Evolutionary conservation across 495 filamentous ascomycete species (phyloP), one percentile per base, ranked within the genome.

Genomic region (Aspergillus homomorphus): DNA sequence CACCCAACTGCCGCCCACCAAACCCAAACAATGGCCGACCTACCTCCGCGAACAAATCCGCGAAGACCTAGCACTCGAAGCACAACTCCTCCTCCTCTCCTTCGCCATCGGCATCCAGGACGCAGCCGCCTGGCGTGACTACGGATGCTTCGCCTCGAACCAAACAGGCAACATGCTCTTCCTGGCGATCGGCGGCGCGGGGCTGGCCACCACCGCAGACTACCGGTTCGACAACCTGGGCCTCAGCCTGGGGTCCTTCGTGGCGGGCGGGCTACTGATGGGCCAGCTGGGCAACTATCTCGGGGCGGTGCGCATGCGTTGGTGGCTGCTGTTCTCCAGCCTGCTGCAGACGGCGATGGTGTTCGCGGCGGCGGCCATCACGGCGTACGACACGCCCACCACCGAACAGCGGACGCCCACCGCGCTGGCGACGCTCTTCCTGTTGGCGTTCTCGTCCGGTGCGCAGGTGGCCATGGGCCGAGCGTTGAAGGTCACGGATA

Each of bases 141-240:
- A 80, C 66, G 77, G 77, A 72, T 85, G 82, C 61, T 87, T 87
- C 63, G 81, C 84, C 30, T 86, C 82, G 30, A 87, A 86, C 69
- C 83, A 87, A 62, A 86, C 84, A 0, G 84, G 84, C 61, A 87
- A 86, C 70, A 83, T 82, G 15, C 77, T 87, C 45, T 66, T 86
- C 45, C 73, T 86, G 19, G 83, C 82, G 30, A 70, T 83, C 46
- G 75, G 56, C 42, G 61, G 81, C 26, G 79, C 82, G 15, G 68
- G 77, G 20, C 65, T 80, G 19, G 74, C 76, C 52, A 73, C 73
- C 45, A 56, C 67, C 14, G 57, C 57, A 6, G 43, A 45, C 14
- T 68, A 63, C 48, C 62, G 54, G 54, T 62, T 80, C 44, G 54
- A 74, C 51, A 84, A 84, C 62, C 83, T 84, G 53, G 81, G 71